Conservation (phyloP, 2,329 filamentous ascomycete species). For the Cladosporium sp. region DNA sequence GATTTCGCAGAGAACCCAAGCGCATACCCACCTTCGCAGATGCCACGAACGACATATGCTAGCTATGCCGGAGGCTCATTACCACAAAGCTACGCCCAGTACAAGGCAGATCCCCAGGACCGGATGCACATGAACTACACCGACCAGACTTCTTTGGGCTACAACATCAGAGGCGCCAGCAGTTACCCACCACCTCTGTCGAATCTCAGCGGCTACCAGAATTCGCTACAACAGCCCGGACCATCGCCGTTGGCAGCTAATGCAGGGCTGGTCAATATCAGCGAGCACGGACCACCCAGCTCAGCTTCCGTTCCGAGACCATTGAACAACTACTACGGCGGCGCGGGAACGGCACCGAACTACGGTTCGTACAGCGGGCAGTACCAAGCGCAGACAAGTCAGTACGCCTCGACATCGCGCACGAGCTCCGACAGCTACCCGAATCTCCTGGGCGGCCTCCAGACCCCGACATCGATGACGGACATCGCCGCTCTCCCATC, state of each 20-base stretch:
- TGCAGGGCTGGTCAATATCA: slow-evolving; percentile 11
- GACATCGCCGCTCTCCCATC: slow-evolving; percentile 8
- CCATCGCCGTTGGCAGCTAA: slow-evolving; percentile 11
- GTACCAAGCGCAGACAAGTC: neutral
- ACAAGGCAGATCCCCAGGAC: slow-evolving; percentile 7
- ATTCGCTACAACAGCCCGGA: slow-evolving; percentile 12
- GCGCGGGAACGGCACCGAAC: slow-evolving; percentile 7
- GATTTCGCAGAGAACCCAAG: slow-evolving; percentile 18
- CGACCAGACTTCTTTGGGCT: slow-evolving; percentile 3
- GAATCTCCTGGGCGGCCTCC: slow-evolving; percentile 7
- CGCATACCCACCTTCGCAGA: slow-evolving; percentile 9
- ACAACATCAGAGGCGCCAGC: slow-evolving; percentile 11
- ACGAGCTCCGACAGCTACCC: slow-evolving; percentile 12
- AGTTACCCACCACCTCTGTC: slow-evolving; percentile 8
- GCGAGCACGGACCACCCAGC: slow-evolving; percentile 9
- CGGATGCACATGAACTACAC: slow-evolving; percentile 6
- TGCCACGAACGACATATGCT: slow-evolving; percentile 6
- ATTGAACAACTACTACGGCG: slow-evolving; percentile 13
- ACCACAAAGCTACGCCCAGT: slow-evolving; percentile 2
- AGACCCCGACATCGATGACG: slow-evolving; percentile 13
- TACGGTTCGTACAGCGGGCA: slow-evolving; percentile 13
- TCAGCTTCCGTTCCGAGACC: slow-evolving; percentile 10
- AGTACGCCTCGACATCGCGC: slow-evolving; percentile 10
- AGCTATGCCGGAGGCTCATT: slow-evolving; percentile 4
- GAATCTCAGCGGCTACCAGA: slow-evolving; percentile 7